Conservation (phyloP, 768 basidiomycete genomes). For the Polyporus arcularius region DNA sequence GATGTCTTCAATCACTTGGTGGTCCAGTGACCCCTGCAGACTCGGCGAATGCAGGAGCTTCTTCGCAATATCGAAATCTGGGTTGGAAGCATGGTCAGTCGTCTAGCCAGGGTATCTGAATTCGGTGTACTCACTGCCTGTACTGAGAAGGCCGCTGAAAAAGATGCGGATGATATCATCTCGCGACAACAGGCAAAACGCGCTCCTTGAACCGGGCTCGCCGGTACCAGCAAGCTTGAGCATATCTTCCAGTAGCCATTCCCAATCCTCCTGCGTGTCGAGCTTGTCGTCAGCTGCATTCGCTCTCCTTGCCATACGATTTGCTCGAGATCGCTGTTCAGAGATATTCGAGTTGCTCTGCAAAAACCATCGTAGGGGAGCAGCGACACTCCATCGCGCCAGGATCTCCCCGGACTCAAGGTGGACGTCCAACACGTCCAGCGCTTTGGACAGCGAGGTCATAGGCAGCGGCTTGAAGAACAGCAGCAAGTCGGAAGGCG, state of each 20-base stretch:
- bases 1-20: conserved; percentile 66
- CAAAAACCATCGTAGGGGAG: conserved; percentile 88
- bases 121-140: conserved; percentile 74
- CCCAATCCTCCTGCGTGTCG: conserved; percentile 76
- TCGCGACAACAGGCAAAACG: conserved; percentile 73
- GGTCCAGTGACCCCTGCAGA: conserved; percentile 48
- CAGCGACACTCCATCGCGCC: conserved; percentile 82
- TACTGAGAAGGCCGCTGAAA: conserved; percentile 81
- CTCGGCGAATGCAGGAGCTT: conserved; percentile 53
- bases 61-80: conserved; percentile 72
- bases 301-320: conserved; percentile 75
- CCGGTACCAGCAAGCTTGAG: conserved; percentile 68
- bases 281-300: conserved; percentile 56
- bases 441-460: conserved; percentile 71
- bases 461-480: conserved; percentile 84
- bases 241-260: conserved; percentile 89
- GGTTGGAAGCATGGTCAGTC: conserved; percentile 3
- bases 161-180: conserved; percentile 83
- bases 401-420: conserved; percentile 93
- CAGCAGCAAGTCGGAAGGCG: conserved; percentile 69
- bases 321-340: conserved; percentile 85
- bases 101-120: not conserved
- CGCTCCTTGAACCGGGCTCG: conserved; percentile 65
- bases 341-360: conserved; percentile 64
- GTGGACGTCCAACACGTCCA: conserved; percentile 93